A percentile compares a stretch with the other conserved stretches of the same genome.
phyloP scores from a whole-genome alignment of 1,284 basidiomycete genomes.

The Heterobasidion irregulare region DNA sequence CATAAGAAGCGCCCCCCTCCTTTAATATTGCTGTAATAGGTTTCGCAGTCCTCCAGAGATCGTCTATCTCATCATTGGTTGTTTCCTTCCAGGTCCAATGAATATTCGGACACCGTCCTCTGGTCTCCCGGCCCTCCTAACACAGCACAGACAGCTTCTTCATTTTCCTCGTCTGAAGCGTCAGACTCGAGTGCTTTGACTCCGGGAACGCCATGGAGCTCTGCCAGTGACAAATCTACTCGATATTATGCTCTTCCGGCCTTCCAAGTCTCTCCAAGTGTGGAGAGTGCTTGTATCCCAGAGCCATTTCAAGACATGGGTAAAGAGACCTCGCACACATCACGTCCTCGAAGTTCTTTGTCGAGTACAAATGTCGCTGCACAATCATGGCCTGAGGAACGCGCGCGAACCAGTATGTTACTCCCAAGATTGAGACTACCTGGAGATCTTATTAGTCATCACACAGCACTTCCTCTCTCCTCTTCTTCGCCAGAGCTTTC shows the following conservation, averaged over 20 bases:
- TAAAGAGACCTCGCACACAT: constrained; percentile 6
- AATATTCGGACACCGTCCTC: constrained; percentile 6
- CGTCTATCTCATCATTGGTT: not conserved
- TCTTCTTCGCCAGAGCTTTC: not conserved
- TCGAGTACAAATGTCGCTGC: not conserved
- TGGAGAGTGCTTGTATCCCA: constrained; percentile 1
- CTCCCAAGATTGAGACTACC: not conserved
- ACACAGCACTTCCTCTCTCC: not conserved
- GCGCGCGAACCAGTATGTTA: not conserved
- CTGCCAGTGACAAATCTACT: constrained; percentile 6
- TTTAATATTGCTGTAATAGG: constrained; percentile 8
- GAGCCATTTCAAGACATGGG: constrained; percentile 3
- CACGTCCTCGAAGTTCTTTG: constrained; percentile 3
- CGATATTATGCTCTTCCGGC: constrained; percentile 10
- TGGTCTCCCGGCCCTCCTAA: constrained; percentile 9
- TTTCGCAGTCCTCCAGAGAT: not conserved
- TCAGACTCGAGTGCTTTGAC: constrained; percentile 8
- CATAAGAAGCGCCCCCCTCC: constrained; percentile 14
- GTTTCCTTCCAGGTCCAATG: constrained; percentile 6
- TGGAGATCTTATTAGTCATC: not conserved
- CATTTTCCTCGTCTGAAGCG: constrained; percentile 8
- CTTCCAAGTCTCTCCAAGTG: constrained; percentile 10
- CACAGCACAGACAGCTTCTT: constrained; percentile 6
- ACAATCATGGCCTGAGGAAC: not conserved
- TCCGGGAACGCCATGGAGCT: constrained; percentile 1